These are phyloP conservation scores for Fusarium agapanthi DNA, from an alignment of 2,329 filamentous ascomycete species.

Conservation along the genomic window DNA sequence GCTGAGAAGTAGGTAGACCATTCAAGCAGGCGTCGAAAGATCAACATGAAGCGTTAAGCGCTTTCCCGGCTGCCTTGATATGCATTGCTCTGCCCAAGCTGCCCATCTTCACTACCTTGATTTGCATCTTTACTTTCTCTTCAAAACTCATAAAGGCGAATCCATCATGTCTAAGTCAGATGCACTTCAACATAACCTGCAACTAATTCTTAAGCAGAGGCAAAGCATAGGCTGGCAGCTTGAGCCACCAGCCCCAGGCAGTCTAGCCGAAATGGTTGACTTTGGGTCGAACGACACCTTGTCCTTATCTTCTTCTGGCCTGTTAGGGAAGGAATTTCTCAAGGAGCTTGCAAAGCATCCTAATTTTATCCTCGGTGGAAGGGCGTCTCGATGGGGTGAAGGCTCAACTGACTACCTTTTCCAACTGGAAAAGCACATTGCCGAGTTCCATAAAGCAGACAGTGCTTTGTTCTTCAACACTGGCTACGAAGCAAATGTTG, in stretches of 20 bases:
- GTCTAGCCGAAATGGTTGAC: not conserved
- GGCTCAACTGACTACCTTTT: not conserved
- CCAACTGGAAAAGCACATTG: not conserved
- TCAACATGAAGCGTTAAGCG: not conserved
- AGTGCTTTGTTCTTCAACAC: not conserved
- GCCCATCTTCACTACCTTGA: no score
- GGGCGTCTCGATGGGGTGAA: not conserved
- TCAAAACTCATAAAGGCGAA: no score
- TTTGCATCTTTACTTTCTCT: not conserved
- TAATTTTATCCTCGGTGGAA: not conserved
- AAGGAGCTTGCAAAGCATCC: not conserved
- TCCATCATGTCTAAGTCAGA: not conserved
- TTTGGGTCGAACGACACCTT: conserved; percentile 2
- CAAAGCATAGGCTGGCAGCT: not conserved
- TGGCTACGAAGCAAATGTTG: not conserved
- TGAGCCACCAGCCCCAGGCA: not conserved
- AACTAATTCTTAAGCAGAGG: not conserved
- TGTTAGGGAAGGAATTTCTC: not conserved
- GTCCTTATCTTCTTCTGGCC: not conserved
- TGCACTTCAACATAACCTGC: not conserved
- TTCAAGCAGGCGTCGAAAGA: no score
- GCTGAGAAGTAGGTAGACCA: not conserved
- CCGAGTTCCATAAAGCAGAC: not conserved
- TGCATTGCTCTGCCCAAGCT: no score
- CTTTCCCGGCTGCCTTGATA: not conserved